Base-by-base conservation (phyloP, 495 filamentous ascomycete species). In the Lindgomyces ingoldianus region DNA sequence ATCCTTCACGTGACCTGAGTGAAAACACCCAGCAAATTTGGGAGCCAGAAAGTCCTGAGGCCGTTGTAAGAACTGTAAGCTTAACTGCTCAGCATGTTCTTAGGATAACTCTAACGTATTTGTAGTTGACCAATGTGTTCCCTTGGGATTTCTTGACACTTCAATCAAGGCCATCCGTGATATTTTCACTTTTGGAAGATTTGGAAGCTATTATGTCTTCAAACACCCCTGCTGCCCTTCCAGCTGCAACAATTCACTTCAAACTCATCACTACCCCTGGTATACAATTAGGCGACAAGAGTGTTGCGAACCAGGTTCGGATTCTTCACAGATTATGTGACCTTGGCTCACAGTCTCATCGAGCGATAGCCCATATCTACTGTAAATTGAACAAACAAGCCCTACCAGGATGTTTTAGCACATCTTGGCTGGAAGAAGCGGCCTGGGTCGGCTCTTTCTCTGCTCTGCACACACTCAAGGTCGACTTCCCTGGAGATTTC, bases 151-250 rank as follows among this genome's bases (percentile, higher is more conserved):
- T 47, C 44, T 4, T n/a, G 6, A 4, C 53, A 44, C 14, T 41
- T 33, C 29, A 57, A 21, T 12, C 6, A 39, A 39, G 33, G 33
- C 33, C 33, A 39, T 39, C 33, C 4, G 50, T 54, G n/a, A 27
- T 54, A 3, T 54, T 27, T 30, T 54, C 26, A 26, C 50, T 54
- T 6, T 29, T 29, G 4, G 25, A 54, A 29, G 50, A 54, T 54
- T 19, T 54, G 26, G 26, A 54, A 4, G 33, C 11, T 19, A 9
- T 54, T 30, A 16, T 30, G 19, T 29, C 30, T 54, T 54, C 25
- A 25, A n/a, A 14, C 19, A 4, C 33, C 14, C 33, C 33, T 6
- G 6, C 14, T 14, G 33, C 33, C 6, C 6, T 39, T 6, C 6
- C 33, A 39, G 33, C 33, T 6, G 14, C 6, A 6, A 14, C 33